Evolutionary conservation across 1,284 basidiomycete species (phyloP).

Genomic region (Pseudozyma flocculosa): DNA sequence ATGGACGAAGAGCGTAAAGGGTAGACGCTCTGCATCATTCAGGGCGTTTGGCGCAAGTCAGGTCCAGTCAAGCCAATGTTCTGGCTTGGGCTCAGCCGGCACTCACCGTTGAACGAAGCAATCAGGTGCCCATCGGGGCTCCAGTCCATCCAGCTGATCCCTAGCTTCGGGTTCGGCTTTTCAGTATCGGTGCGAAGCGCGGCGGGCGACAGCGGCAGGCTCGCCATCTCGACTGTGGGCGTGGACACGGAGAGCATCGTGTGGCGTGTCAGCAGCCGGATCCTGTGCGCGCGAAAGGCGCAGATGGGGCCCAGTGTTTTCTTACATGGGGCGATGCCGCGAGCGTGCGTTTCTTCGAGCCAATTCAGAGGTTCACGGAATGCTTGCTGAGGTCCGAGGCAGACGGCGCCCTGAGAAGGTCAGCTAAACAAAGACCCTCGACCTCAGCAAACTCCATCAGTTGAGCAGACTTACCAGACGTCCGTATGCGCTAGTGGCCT

Average conservation of each 20-base stretch:
- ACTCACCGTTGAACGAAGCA: conserved; percentile 31
- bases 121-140: conserved; percentile 37
- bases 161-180: conserved; percentile 26
- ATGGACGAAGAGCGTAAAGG: conserved; percentile 67
- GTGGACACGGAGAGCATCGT: background rate
- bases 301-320: no score
- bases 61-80: no score
- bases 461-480: conserved; percentile 15
- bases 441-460: no score
- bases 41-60: no score
- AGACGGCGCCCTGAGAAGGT: no score
- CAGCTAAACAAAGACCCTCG: no score
- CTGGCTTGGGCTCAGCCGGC: no score
- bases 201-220: conserved; percentile 29
- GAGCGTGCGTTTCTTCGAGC: conserved; percentile 50
- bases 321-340: conserved; percentile 48
- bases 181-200: conserved; percentile 14
- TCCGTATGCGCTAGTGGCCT: conserved; percentile 10
- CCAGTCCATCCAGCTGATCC: conserved; percentile 37
- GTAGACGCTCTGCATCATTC: conserved; percentile 65
- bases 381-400: no score
- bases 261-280: background rate
- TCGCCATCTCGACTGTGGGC: conserved; percentile 20
- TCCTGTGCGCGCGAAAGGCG: no score
- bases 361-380: conserved; percentile 42